Percentiles rank a stretch among this genome's conserved stretches.
These are phyloP conservation scores for Verticillium tricorpus DNA, from an alignment of 2,329 filamentous ascomycete genomes.

Conservation along the genomic window DNA sequence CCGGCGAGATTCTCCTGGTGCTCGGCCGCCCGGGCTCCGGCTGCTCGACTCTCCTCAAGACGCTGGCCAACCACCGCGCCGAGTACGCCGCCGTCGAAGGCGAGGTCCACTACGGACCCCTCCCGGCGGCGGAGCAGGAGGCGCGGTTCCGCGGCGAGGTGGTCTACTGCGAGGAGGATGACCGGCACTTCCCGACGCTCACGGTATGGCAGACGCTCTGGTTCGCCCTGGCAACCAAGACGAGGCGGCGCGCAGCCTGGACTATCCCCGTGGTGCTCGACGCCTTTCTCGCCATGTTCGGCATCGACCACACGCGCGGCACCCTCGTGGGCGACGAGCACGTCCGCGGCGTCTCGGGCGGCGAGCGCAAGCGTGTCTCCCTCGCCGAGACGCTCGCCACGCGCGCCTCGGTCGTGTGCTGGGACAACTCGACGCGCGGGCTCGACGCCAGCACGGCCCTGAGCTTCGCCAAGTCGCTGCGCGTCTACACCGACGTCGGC, in stretches of 20 bases:
- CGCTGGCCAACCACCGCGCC: constrained; percentile 65
- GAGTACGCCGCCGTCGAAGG: constrained; percentile 63
- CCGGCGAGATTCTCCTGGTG: constrained; percentile 33
- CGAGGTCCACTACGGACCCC: constrained; percentile 67
- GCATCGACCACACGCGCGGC: constrained; percentile 69
- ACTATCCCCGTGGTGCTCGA: constrained; percentile 66
- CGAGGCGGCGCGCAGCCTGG: constrained; percentile 57
- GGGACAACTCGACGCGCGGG: constrained; percentile 79
- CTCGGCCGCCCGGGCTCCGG: constrained; percentile 70
- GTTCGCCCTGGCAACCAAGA: constrained; percentile 73
- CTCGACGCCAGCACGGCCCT: constrained; percentile 74
- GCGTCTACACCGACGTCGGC: constrained; percentile 71
- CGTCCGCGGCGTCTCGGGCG: constrained; percentile 70
- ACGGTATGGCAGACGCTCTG: constrained; percentile 75
- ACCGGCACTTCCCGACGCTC: constrained; percentile 67
- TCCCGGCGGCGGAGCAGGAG: constrained; percentile 62
- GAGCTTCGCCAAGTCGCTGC: constrained; percentile 67
- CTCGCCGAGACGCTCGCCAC: constrained; percentile 75
- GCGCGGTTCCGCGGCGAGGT: constrained; percentile 71
- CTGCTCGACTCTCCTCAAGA: constrained; percentile 73
- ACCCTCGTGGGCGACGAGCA: constrained; percentile 72
- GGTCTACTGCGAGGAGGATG: constrained; percentile 74
- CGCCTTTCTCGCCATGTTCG: constrained; percentile 72
- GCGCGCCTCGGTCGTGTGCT: constrained; percentile 68
- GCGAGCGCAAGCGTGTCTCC: constrained; percentile 74